A percentile compares a stretch with the other conserved stretches of the same genome.
phyloP scores from a whole-genome alignment of 2,329 filamentous ascomycete species.

The Trichophyton mentagrophytes region DNA sequence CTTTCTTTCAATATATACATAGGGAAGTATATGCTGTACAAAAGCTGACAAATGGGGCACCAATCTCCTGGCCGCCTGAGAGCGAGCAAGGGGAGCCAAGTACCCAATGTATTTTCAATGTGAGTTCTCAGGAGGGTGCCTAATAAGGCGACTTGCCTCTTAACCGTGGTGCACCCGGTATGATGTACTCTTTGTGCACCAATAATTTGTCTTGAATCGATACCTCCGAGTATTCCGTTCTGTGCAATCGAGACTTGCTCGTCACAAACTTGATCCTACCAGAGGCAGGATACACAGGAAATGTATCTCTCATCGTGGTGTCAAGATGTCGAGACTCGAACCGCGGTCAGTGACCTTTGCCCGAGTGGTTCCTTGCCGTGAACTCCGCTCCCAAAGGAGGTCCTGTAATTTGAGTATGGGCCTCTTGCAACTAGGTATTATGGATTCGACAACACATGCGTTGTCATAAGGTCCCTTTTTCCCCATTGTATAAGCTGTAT shows the following conservation, averaged over 20 bases:
- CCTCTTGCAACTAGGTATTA: not conserved
- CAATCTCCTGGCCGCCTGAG: not conserved
- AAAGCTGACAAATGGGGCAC: not conserved
- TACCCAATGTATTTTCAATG: not conserved
- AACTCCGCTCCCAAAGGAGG: not conserved
- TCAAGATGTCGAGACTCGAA: not conserved
- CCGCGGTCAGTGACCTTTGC: not conserved
- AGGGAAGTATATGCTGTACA: not conserved
- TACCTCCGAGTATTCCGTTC: not conserved
- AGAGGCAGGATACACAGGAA: not conserved
- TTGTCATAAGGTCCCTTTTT: not conserved
- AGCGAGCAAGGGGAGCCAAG: not conserved
- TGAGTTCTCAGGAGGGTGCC: not conserved
- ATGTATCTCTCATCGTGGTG: not conserved
- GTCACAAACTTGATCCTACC: not conserved
- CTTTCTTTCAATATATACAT: not conserved
- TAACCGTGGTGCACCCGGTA: not conserved
- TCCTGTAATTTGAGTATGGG: not conserved
- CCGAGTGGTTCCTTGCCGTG: not conserved
- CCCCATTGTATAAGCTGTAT: not conserved
- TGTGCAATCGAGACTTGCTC: not conserved
- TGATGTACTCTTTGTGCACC: not conserved
- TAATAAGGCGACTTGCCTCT: not conserved
- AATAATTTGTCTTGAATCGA: not conserved
- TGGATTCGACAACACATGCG: not conserved